A percentile compares a stretch with the other conserved stretches of the same genome.
phyloP scores from a whole-genome alignment of 805 yeast species.

The Lipomyces japonicus region DNA sequence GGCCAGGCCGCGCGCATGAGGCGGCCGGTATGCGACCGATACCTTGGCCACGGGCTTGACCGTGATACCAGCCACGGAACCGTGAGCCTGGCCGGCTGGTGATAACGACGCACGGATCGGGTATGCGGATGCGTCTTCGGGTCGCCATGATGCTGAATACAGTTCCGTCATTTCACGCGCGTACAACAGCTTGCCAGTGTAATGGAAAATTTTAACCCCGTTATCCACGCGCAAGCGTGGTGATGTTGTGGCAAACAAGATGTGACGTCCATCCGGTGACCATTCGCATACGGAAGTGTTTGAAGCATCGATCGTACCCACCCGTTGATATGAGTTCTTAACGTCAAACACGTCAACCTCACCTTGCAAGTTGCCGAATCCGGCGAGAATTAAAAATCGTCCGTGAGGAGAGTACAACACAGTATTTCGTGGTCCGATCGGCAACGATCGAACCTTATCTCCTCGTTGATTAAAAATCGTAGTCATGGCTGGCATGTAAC shows the following conservation, averaged over 20 bases:
- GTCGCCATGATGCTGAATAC: constrained; percentile 80
- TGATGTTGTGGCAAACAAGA: constrained; percentile 92
- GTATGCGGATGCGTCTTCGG: constrained; percentile 48
- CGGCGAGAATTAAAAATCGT: constrained; percentile 84
- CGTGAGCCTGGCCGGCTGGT: constrained; percentile 62
- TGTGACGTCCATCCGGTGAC: constrained; percentile 94
- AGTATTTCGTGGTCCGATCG: constrained; percentile 85
- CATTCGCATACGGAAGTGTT: constrained; percentile 96
- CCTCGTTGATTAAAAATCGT: constrained; percentile 94
- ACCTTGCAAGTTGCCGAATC: constrained; percentile 97
- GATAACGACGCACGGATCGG: constrained; percentile 46
- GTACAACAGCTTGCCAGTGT: constrained; percentile 71
- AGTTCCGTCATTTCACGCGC: constrained; percentile 78
- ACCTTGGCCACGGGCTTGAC: constrained; percentile 51
- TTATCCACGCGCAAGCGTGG: constrained; percentile 97
- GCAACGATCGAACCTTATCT: constrained; percentile 73
- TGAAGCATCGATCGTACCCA: constrained; percentile 80
- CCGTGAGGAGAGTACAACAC: constrained; percentile 92
- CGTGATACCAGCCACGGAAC: constrained; percentile 54
- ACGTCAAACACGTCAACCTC: constrained; percentile 93
- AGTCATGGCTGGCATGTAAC: constrained; percentile 96
- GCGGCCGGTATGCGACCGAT: constrained; percentile 93
- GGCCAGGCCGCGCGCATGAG: constrained; percentile 69
- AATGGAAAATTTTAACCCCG: constrained; percentile 88
- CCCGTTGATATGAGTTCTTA: constrained; percentile 73